Evolutionary conservation across 257 asterid genomes (phyloP), one percentile per base, ranked within the genome.

Genomic region (Echites panduratus): DNA sequence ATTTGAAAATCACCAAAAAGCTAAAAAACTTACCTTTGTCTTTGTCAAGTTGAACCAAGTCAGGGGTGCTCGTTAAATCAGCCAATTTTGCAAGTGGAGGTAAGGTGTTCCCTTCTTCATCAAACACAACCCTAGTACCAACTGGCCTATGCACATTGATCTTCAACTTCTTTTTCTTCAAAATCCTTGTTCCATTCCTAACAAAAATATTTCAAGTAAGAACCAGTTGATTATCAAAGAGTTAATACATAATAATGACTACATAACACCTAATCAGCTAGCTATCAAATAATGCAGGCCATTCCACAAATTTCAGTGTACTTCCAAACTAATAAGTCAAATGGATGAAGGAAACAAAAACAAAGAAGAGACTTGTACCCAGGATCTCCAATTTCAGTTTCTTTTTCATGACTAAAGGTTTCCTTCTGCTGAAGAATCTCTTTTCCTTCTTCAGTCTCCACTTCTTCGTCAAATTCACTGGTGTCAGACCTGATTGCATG

Each of bases 101-200:
- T 73, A 92, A 85, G 64, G 96, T 85, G 80, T 90, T 82, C 77
- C 99, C 96, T 80, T 84, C 96, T n/a, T 95, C 98, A 76, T 92
- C 97, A 84, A 95, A 95, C 56, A 92, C 98, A 81, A 95, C 92
- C 89, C 96, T 84, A 10, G 88, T 86, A 57, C 99, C 98, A 49
- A 86, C 86, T 29, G 99, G 98, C 82, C 98, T 86, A 80, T 90
- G 91, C 80, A 77, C 63, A 73, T 89, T 91, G 84, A 93, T 93
- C 95, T 93, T 93, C 85, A 93, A 82, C 93, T 91, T 93, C 87
- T 91, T 93, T 69, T 89, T 88, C 96, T 91, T 93, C 59, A 75
- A 76, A 68, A 89, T 78, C 85, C 96, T 88, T 26, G 92, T 88
- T 32, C 79, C 84, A 73, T 86, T 84, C 87, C 97, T 91, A 71